Evolutionary conservation across 768 basidiomycete species (phyloP).

Genomic region (Lactarius hatsudake): DNA sequence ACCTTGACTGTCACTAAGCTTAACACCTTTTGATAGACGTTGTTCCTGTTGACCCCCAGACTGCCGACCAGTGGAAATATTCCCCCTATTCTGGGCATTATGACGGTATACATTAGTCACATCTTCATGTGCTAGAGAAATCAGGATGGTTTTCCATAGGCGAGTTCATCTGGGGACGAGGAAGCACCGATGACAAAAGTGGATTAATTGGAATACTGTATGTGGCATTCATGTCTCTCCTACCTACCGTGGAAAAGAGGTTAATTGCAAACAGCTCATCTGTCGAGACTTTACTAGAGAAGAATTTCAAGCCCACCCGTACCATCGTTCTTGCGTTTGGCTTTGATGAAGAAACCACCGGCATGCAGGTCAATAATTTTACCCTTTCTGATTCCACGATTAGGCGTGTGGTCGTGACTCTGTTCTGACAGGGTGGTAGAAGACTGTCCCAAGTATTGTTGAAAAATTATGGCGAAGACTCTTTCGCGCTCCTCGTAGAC

Average conservation of each 20-base stretch:
- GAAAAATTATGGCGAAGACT: conserved; percentile 46
- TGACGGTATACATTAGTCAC: background rate
- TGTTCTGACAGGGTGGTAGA: conserved; percentile 39
- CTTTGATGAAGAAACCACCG: conserved; percentile 51
- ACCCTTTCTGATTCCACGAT: background rate
- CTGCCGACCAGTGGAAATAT: conserved; percentile 54
- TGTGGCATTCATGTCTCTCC: conserved; percentile 10
- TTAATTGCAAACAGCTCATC: conserved; percentile 35
- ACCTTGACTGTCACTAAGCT: too few species aligned
- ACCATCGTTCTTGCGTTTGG: conserved; percentile 41
- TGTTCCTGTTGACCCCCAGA: conserved; percentile 60
- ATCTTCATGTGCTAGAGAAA: background rate
- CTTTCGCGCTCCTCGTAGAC: conserved; percentile 55
- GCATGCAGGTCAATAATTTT: conserved; percentile 28
- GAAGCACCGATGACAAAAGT: conserved; percentile 37
- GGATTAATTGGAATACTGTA: conserved; percentile 35
- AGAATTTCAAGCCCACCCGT: conserved; percentile 48
- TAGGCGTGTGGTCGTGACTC: background rate
- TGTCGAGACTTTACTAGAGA: conserved; percentile 45
- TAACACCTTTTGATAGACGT: conserved; percentile 47
- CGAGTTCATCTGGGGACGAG: conserved; percentile 35
- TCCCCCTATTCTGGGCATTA: conserved; percentile 59
- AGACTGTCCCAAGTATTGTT: conserved; percentile 42
- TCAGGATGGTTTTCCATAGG: conserved; percentile 20
- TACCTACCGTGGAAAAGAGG: background rate